Base-by-base conservation (phyloP, 2,329 filamentous ascomycete species). In the Fusarium coicis region DNA sequence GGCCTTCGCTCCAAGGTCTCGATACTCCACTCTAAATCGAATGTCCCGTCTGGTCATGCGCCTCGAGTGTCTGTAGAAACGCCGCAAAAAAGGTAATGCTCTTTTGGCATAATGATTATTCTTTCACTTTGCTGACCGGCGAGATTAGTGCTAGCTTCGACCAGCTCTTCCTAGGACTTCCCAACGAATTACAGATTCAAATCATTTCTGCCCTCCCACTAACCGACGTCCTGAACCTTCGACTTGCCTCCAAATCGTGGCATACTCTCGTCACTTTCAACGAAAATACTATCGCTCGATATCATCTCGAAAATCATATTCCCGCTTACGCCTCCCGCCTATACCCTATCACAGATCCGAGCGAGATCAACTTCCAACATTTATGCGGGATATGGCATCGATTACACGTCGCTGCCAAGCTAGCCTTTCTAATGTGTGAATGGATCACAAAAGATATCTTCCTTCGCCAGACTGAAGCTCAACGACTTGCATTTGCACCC, bases 391-490 rank as follows among this genome's bases (percentile, higher is more conserved):
- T 92, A 74, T 92, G 90, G 90, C 90, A 92, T 78, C 87, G 90
- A 23, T 80, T 92, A 4, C 89, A 92, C 75, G 89, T 92, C 32
- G 88, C 90, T 18, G 86, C 88, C 15, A 92, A 92, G 79, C 80
- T 92, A 19, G 87, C 90, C 0, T 86, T 85, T 64, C 81, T 90
- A 58, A 91, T 92, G 80, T 89, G 89, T 71, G 87, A 90, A 73
- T 89, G 90, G 86, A 89, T 90, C 19, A 90, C 88, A 7, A 91
- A 90, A 73, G 90, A 92, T 68, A 90, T 92, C 18, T 92, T 92
- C 72, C 78, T 91, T 21, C 84, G 88, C 57, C 87, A 85, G 23
- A 89, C 88, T 1, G 87, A 88, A 66, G 80, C 84, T 8, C 86
- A 90, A 76, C 85, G 84, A 64, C 78, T 80, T 26, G 88, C 90